These are phyloP conservation scores for Backusella morwellensis DNA, from an alignment of 192 early-diverging fungal genomes.

Conservation along the genomic window DNA sequence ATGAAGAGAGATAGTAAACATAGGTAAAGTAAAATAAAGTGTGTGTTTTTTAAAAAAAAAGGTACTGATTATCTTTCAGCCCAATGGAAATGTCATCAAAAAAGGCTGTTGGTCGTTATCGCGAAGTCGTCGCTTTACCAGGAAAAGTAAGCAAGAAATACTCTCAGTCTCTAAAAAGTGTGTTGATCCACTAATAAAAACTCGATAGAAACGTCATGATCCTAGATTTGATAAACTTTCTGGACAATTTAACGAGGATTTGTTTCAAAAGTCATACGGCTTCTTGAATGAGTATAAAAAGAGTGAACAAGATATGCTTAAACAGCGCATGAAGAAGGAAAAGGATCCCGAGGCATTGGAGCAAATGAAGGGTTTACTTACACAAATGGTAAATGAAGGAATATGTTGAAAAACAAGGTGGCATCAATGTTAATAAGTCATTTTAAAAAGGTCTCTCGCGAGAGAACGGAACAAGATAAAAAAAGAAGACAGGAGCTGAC, in stretches of 20 bases:
- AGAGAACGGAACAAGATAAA: slow-evolving; percentile 10
- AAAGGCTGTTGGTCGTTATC: slow-evolving; percentile 65
- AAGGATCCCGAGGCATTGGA: slow-evolving; percentile 60
- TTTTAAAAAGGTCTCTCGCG: slow-evolving; percentile 21
- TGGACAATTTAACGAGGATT: slow-evolving; percentile 86
- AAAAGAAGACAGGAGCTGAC: slow-evolving; percentile 59
- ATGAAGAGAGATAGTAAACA: slow-evolving; percentile 37
- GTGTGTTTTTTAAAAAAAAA: slow-evolving; percentile 7
- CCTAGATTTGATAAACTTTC: slow-evolving; percentile 91
- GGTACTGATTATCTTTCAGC: slow-evolving; percentile 35
- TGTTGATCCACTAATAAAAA: background rate
- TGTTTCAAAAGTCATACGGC: slow-evolving; percentile 90
- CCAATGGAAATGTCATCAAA: slow-evolving; percentile 82
- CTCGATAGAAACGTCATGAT: slow-evolving; percentile 73
- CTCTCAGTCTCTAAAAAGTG: background rate
- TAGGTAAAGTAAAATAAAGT: slow-evolving; percentile 38
- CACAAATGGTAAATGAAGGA: slow-evolving; percentile 56
- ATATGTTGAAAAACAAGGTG: background rate
- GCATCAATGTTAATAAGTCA: background rate
- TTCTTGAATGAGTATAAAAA: slow-evolving; percentile 83
- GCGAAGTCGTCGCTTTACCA: slow-evolving; percentile 65
- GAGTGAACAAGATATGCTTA: slow-evolving; percentile 70
- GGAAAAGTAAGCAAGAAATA: slow-evolving; percentile 41
- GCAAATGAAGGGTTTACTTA: slow-evolving; percentile 58
- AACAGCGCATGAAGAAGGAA: slow-evolving; percentile 61